These are phyloP conservation scores for Chlorophyllum brunneum DNA, from an alignment of 768 basidiomycete genomes.

Conservation along the genomic window DNA sequence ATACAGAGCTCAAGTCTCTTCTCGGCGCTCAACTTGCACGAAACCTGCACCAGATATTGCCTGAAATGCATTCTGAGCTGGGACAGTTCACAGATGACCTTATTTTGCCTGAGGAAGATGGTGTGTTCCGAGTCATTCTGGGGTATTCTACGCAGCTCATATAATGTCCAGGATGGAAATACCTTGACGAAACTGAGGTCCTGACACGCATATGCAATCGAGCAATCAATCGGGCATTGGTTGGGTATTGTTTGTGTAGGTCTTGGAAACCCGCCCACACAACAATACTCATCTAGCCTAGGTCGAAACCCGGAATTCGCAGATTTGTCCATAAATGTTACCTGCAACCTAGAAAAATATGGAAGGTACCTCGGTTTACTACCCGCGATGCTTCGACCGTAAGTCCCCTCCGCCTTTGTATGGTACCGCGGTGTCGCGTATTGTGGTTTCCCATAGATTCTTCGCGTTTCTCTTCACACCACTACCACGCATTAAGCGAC, in stretches of 20 bases:
- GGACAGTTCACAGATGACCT: not conserved
- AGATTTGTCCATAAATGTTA: not conserved
- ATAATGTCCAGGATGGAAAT: slow-evolving; percentile 15
- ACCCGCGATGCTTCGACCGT: slow-evolving; percentile 5
- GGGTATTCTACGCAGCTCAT: not conserved
- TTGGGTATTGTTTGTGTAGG: slow-evolving; percentile 13
- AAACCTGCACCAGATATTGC: not conserved
- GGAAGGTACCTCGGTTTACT: not conserved
- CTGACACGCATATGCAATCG: slow-evolving; percentile 3
- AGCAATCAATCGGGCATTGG: slow-evolving; percentile 11
- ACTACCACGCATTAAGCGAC: not conserved
- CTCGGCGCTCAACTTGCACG: slow-evolving; percentile 7
- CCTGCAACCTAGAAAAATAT: not conserved
- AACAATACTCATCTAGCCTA: not conserved
- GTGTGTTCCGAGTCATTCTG: not conserved
- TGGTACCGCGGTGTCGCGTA: not conserved
- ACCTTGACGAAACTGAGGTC: slow-evolving; percentile 12
- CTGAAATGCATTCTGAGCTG: not conserved
- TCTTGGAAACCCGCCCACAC: not conserved
- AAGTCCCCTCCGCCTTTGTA: not conserved
- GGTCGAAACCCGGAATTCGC: slow-evolving; percentile 2
- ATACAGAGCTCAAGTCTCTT: slow-evolving; percentile 5
- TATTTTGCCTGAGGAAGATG: not conserved
- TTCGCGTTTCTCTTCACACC: slow-evolving; percentile 3
- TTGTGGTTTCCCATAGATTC: not conserved